Percentiles rank a stretch among this genome's conserved stretches.
phyloP scores from a whole-genome alignment of 1,284 basidiomycete species.

The Veloboletus limbatus region DNA sequence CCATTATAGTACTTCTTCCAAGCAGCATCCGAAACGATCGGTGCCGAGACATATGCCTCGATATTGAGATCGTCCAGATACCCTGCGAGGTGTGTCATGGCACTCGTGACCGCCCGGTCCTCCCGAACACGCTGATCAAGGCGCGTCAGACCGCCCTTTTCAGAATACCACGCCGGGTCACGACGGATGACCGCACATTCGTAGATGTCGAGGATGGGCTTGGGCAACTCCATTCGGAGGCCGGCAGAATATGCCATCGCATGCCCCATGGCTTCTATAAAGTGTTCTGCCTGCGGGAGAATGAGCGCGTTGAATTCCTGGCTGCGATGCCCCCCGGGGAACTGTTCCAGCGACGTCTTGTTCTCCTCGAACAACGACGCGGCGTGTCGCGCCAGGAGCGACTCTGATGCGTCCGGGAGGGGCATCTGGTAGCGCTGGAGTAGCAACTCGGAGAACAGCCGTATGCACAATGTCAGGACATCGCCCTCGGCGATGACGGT shows the following conservation, averaged over 20 bases:
- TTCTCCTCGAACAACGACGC: slow-evolving; percentile 44
- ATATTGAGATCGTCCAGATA: slow-evolving; percentile 45
- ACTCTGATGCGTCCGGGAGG: slow-evolving; percentile 40
- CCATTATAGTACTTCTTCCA: slow-evolving; percentile 47
- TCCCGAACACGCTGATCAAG: slow-evolving; percentile 43
- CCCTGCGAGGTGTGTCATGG: slow-evolving; percentile 40
- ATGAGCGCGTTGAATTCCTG: slow-evolving; percentile 46
- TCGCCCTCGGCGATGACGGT: slow-evolving; percentile 56
- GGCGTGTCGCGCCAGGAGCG: slow-evolving; percentile 46
- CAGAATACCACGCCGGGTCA: slow-evolving; percentile 54
- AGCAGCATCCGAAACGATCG: slow-evolving; percentile 46
- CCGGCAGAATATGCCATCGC: slow-evolving; percentile 51
- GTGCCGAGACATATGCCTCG: slow-evolving; percentile 46
- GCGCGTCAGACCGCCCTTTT: slow-evolving; percentile 42
- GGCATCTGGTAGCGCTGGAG: slow-evolving; percentile 44
- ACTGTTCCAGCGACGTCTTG: slow-evolving; percentile 33
- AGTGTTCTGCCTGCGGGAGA: slow-evolving; percentile 46
- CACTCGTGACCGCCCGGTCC: slow-evolving; percentile 42
- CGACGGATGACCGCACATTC: slow-evolving; percentile 47
- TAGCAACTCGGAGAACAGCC: slow-evolving; percentile 51
- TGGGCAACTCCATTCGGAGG: slow-evolving; percentile 40
- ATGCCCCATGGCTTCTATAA: slow-evolving; percentile 51
- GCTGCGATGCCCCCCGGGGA: slow-evolving; percentile 43
- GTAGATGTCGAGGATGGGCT: slow-evolving; percentile 50
- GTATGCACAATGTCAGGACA: slow-evolving; percentile 49